A percentile compares a stretch with the other conserved stretches of the same genome.
Evolutionary conservation across 495 filamentous ascomycete species (phyloP).

Genomic region (Aspergillus diversus): DNA sequence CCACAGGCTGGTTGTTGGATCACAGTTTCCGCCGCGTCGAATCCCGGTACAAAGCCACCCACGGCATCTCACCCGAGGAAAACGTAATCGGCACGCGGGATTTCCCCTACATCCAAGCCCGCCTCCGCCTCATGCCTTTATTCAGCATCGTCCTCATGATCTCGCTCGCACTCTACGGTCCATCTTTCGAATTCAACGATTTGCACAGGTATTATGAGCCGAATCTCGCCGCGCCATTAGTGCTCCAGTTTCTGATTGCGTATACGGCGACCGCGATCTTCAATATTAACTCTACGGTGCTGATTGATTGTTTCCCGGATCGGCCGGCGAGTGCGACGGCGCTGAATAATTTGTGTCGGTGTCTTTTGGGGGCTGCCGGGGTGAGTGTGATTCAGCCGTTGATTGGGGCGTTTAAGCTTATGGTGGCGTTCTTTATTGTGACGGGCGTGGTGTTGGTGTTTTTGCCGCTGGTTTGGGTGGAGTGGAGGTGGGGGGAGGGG

Average conservation of each 20-base stretch:
- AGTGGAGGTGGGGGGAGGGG: constrained; percentile 48
- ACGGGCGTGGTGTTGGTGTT: constrained; percentile 46
- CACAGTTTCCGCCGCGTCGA: constrained; percentile 18
- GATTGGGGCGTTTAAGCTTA: constrained; percentile 60
- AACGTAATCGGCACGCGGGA: constrained; percentile 7
- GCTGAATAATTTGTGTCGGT: constrained; percentile 71
- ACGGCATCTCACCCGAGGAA: constrained; percentile 10
- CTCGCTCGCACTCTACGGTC: constrained; percentile 25
- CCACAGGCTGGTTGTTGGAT: constrained; percentile 26
- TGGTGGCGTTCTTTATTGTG: constrained; percentile 66
- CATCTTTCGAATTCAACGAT: constrained; percentile 29
- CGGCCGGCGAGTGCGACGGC: constrained; percentile 68
- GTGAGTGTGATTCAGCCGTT: constrained; percentile 66
- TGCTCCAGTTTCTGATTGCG: constrained; percentile 59
- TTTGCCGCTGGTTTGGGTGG: constrained; percentile 40
- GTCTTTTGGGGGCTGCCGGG: constrained; percentile 66
- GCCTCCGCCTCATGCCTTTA: constrained; percentile 26
- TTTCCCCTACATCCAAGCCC: constrained; percentile 25
- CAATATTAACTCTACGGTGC: constrained; percentile 60
- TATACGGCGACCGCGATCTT: constrained; percentile 49
- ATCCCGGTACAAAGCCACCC: constrained; percentile 16
- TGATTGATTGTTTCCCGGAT: constrained; percentile 68
- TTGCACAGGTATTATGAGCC: constrained; percentile 28
- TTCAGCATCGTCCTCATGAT: constrained; percentile 23
- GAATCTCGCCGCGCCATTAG: constrained; percentile 55